A percentile compares a stretch with the other conserved stretches of the same genome.
Evolutionary conservation across 768 basidiomycete genomes (phyloP).

Genomic region (Mycena vitilis): DNA sequence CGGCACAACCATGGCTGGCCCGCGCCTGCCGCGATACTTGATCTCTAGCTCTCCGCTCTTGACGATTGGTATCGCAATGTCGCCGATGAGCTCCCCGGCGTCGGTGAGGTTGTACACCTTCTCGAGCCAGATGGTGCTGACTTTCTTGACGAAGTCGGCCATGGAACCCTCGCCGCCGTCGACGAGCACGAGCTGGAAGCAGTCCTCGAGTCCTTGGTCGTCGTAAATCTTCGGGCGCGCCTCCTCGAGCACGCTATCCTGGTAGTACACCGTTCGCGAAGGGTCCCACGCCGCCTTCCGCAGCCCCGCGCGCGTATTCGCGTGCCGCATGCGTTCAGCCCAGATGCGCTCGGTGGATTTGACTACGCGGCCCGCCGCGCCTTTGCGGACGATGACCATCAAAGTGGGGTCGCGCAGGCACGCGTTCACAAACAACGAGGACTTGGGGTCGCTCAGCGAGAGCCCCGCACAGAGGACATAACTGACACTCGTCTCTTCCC

Average conservation of each 20-base stretch:
- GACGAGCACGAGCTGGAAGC: slow-evolving; percentile 45
- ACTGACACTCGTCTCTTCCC: slow-evolving; percentile 45
- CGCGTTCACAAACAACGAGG: slow-evolving; percentile 44
- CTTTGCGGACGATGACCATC: slow-evolving; percentile 47
- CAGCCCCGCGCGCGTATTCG: slow-evolving; percentile 42
- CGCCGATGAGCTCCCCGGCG: slow-evolving; percentile 36
- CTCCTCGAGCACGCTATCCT: slow-evolving; percentile 41
- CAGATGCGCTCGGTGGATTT: slow-evolving; percentile 41
- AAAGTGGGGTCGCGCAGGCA: slow-evolving; percentile 46
- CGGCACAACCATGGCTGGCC: slow-evolving; percentile 15
- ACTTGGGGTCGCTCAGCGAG: slow-evolving; percentile 43
- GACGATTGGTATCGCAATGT: slow-evolving; percentile 39
- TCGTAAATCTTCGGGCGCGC: slow-evolving; percentile 38
- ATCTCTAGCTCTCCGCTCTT: slow-evolving; percentile 43
- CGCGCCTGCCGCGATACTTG: slow-evolving; percentile 10
- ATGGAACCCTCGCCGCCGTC: slow-evolving; percentile 43
- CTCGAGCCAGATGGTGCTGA: slow-evolving; percentile 43
- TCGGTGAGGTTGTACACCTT: slow-evolving; percentile 40
- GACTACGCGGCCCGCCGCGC: slow-evolving; percentile 41
- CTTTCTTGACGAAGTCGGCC: slow-evolving; percentile 43
- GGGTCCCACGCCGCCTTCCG: slow-evolving; percentile 41
- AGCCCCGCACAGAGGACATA: slow-evolving; percentile 41
- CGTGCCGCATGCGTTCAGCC: slow-evolving; percentile 43
- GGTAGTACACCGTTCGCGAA: slow-evolving; percentile 31
- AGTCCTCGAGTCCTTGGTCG: slow-evolving; percentile 38